Conservation (phyloP, 164 flowering plant species). For the Hamamelis virginiana region DNA sequence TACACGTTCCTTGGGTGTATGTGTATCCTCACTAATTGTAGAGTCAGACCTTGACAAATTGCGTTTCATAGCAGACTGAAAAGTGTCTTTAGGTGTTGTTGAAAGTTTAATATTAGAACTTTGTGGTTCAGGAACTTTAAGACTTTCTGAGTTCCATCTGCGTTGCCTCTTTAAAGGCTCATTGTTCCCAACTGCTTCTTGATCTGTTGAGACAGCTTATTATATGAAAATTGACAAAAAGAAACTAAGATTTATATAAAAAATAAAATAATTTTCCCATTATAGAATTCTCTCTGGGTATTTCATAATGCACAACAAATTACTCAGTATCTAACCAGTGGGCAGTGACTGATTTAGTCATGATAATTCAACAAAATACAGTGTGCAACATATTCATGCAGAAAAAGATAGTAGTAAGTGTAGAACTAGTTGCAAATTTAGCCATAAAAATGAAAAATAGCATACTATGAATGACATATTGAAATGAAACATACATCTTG, state of each 20-base stretch:
- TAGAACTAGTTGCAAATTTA: too few species aligned
- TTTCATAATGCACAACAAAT: too few species aligned
- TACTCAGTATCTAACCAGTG: too few species aligned
- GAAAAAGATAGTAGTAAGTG: too few species aligned
- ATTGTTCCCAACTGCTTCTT: conserved; percentile 43
- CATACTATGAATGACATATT: too few species aligned
- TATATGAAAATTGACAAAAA: background rate
- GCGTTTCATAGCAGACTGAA: conserved; percentile 33
- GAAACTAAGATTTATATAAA: background rate
- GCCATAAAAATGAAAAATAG: too few species aligned
- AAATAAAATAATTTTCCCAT: background rate
- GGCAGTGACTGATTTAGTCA: too few species aligned
- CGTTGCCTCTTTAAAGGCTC: conserved; percentile 80
- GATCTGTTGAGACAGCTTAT: conserved; percentile 40
- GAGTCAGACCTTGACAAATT: conserved; percentile 56
- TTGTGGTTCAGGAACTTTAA: conserved; percentile 49
- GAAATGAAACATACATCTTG: too few species aligned
- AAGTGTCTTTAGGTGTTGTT: conserved; percentile 42
- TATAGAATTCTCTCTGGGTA: too few species aligned
- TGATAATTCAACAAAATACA: too few species aligned
- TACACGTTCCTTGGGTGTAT: conserved; percentile 72
- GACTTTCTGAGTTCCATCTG: conserved; percentile 64
- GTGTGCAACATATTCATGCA: too few species aligned
- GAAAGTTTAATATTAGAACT: conserved; percentile 30
- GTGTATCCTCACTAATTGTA: conserved; percentile 42